Evolutionary conservation across 495 filamentous ascomycete species (phyloP).

Genomic region (Penicillium argentinense): DNA sequence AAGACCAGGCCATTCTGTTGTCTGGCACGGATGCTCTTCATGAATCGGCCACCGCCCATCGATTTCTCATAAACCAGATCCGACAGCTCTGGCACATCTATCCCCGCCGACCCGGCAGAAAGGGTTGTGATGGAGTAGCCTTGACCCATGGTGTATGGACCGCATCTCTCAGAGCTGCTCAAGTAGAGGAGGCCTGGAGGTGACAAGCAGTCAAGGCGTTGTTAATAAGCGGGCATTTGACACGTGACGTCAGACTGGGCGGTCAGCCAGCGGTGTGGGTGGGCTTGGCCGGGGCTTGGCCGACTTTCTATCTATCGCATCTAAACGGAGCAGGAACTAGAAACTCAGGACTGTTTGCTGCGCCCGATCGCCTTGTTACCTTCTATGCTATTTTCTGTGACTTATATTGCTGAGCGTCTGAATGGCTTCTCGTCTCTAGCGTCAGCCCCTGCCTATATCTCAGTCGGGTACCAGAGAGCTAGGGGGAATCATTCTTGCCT

Average conservation of each 20-base stretch:
- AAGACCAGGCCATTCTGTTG: conserved; percentile 88
- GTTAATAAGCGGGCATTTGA: conserved; percentile 1
- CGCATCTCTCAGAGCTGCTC: conserved; percentile 33
- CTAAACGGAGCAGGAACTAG: too few relatives aligned
- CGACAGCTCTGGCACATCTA: conserved; percentile 88
- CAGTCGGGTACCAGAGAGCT: too few relatives aligned
- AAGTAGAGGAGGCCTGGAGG: conserved; percentile 4
- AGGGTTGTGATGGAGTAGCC: conserved; percentile 90
- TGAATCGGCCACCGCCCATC: conserved; percentile 90
- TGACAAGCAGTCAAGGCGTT: neutral
- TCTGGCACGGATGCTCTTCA: conserved; percentile 91
- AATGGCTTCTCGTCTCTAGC: too few relatives aligned
- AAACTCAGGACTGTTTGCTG: too few relatives aligned
- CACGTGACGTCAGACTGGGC: neutral
- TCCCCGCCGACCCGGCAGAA: conserved; percentile 84
- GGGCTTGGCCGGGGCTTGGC: neutral
- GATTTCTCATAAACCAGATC: conserved; percentile 91
- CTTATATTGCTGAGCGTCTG: too few relatives aligned
- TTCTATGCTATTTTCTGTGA: too few relatives aligned
- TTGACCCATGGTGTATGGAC: conserved; percentile 77
- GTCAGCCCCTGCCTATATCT: too few relatives aligned
- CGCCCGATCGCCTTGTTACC: too few relatives aligned
- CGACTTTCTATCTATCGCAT: too few relatives aligned
- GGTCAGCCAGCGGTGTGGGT: neutral
- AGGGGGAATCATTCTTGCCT: too few relatives aligned